A percentile compares a stretch with the other conserved stretches of the same genome.
Evolutionary conservation across 75 land plant genomes (phyloP).

Genomic region (Gnetum montanum): DNA sequence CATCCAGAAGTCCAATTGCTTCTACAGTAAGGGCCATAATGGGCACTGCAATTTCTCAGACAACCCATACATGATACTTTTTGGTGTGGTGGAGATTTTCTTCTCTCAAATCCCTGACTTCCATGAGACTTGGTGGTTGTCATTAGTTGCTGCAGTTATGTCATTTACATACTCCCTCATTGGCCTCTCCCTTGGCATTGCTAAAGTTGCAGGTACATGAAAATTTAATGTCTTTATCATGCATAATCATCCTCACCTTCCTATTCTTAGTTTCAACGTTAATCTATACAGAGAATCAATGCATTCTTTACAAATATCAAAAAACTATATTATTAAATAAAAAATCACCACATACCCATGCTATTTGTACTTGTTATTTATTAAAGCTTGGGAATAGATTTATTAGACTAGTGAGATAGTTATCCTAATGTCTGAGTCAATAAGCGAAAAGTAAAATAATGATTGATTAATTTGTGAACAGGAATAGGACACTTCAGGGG

Average conservation of each 20-base stretch:
- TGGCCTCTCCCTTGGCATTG: conserved; percentile 46
- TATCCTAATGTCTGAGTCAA: too few relatives aligned
- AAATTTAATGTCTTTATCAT: too few relatives aligned
- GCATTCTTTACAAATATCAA: too few relatives aligned
- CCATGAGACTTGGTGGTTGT: conserved; percentile 50
- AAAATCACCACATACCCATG: too few relatives aligned
- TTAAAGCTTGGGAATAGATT: not conserved
- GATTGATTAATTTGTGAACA: too few relatives aligned
- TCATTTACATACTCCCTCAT: conserved; percentile 56
- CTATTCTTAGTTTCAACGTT: too few relatives aligned
- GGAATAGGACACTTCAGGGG: conserved; percentile 34
- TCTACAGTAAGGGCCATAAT: conserved; percentile 19
- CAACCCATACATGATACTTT: conserved; percentile 44
- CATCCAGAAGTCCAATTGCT: conserved; percentile 41
- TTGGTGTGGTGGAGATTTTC: conserved; percentile 31
- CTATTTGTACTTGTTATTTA: too few relatives aligned
- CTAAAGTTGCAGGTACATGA: conserved; percentile 37
- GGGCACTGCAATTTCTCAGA: conserved; percentile 27
- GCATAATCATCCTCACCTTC: not conserved
- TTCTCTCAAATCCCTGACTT: conserved; percentile 58
- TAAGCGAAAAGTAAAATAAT: too few relatives aligned
- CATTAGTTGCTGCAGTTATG: conserved; percentile 52
- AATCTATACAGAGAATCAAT: too few relatives aligned
- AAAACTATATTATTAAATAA: too few relatives aligned
- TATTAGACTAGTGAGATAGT: too few relatives aligned